These are phyloP conservation scores for Dioszegia hungarica DNA, from an alignment of 768 basidiomycete species.

Conservation along the genomic window DNA sequence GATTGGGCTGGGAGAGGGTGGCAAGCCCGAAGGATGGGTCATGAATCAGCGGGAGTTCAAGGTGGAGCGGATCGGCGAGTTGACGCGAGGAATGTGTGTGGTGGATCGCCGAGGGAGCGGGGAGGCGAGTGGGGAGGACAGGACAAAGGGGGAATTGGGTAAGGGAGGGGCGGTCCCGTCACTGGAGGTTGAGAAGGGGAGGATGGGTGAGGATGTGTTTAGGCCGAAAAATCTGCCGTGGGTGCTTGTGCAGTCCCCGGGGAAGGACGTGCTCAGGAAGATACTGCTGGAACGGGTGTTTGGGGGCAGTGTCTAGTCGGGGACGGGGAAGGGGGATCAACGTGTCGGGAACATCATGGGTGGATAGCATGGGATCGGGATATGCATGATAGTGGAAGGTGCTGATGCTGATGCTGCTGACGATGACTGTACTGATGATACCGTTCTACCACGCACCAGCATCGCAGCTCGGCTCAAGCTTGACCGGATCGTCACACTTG, in stretches of 20 bases:
- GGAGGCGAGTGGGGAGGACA: constrained; percentile 60
- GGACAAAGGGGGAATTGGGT: constrained; percentile 30
- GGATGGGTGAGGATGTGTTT: constrained; percentile 20
- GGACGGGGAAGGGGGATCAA: background rate
- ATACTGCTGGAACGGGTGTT: constrained; percentile 42
- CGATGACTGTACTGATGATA: background rate
- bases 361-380: too few relatives aligned
- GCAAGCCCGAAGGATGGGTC: constrained; percentile 58
- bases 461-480: too few relatives aligned
- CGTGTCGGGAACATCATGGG: too few relatives aligned
- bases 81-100: constrained; percentile 82
- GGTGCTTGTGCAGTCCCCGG: constrained; percentile 40
- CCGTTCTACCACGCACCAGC: background rate
- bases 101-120: constrained; percentile 62
- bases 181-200: constrained; percentile 8
- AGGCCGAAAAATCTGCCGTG: constrained; percentile 25
- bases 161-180: constrained; percentile 11
- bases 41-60: constrained; percentile 58
- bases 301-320: constrained; percentile 17
- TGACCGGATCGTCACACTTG: background rate
- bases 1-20: constrained; percentile 24
- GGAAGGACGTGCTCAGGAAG: constrained; percentile 31
- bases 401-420: too few relatives aligned
- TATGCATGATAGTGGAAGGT: background rate
- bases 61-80: constrained; percentile 68